Conservation (phyloP, 805 yeast species). For the Metschnikowia cubensis region DNA sequence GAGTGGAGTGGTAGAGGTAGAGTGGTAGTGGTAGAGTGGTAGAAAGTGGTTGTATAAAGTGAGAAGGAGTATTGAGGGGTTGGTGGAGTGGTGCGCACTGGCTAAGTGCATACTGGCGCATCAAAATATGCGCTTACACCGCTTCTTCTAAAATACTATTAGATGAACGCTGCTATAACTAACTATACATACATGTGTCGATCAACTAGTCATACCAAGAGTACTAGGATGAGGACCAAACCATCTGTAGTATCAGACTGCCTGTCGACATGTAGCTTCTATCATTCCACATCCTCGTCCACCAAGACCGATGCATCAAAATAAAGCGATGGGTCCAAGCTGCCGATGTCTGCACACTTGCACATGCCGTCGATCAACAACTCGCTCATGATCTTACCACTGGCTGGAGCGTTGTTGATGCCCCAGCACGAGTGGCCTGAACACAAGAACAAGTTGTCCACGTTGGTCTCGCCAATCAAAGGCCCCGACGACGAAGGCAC, state of each 20-base stretch:
- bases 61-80: no score
- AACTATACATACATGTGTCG: no score
- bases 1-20: no score
- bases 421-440: conserved; percentile 99
- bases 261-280: no score
- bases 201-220: no score
- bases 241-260: no score
- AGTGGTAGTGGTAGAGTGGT: no score
- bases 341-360: conserved; percentile 69
- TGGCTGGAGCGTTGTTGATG: conserved; percentile 94
- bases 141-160: conserved; percentile 18
- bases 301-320: conserved; percentile 66
- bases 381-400: conserved; percentile 92
- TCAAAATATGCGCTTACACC: conserved; percentile 16
- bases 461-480: conserved; percentile 88
- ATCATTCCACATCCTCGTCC: conserved; percentile 12
- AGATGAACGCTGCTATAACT: no score
- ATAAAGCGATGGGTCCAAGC: conserved; percentile 80
- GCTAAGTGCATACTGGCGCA: no score
- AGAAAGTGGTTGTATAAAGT: no score
- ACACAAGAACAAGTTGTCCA: conserved; percentile 70
- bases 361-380: conserved; percentile 79
- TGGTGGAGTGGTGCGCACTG: no score
- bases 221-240: no score
- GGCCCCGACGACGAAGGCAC: conserved; percentile 94